Evolutionary conservation across 1,139 yeast genomes (phyloP).

Genomic region (Saccharomyces hybrid): DNA sequence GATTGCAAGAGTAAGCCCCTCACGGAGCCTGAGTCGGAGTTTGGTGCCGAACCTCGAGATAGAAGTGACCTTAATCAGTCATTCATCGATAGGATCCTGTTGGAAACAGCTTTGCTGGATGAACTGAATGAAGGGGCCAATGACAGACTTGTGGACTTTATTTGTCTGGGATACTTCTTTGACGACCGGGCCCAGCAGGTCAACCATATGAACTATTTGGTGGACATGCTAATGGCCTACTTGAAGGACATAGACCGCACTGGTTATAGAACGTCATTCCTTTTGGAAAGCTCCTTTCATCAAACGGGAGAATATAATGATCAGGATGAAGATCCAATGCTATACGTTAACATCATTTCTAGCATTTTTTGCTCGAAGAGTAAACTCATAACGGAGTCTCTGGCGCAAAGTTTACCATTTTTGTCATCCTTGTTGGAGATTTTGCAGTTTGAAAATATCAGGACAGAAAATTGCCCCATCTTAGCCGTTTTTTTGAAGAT

Average conservation of each 20-base stretch:
- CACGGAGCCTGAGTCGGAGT: not conserved
- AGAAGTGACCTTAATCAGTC: slow-evolving; percentile 41
- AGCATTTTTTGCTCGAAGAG: not conserved
- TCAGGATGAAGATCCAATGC: not conserved
- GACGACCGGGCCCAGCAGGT: slow-evolving; percentile 26
- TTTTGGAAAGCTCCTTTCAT: not conserved
- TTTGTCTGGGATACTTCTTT: slow-evolving; percentile 36
- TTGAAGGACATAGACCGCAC: not conserved
- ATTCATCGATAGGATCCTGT: slow-evolving; percentile 61
- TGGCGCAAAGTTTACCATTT: not conserved
- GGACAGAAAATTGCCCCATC: slow-evolving; percentile 43
- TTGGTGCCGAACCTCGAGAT: not conserved
- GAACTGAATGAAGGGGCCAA: slow-evolving; percentile 40
- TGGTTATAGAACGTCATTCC: not conserved
- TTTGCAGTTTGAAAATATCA: not conserved
- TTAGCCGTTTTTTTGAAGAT: slow-evolving; percentile 78
- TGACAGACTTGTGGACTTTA: slow-evolving; percentile 44
- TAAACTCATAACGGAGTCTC: not conserved
- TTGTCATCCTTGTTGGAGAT: not conserved
- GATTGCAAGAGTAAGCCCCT: not conserved
- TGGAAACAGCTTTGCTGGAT: slow-evolving; percentile 48
- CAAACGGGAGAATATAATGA: not conserved
- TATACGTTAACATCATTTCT: not conserved
- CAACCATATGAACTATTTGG: slow-evolving; percentile 37
- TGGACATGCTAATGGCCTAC: slow-evolving; percentile 20